A percentile compares a stretch with the other conserved stretches of the same genome.
Conservation (phyloP, 257 asterid species). For the Jacaranda copaia region DNA sequence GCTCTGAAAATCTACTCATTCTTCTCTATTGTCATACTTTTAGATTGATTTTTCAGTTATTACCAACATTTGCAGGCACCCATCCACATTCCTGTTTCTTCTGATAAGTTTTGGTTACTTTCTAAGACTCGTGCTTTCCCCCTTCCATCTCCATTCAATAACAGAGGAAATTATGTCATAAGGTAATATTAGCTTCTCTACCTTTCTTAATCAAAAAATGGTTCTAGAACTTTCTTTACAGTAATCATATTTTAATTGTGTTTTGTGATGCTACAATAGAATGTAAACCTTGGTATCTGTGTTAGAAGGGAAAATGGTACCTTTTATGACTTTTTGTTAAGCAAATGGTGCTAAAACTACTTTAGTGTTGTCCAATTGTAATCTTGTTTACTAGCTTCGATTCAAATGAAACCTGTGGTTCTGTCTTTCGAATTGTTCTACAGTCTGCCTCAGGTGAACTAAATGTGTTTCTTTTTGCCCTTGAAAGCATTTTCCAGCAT, state of each 20-base stretch:
- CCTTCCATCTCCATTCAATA: constrained; percentile 87
- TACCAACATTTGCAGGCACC: constrained; percentile 75
- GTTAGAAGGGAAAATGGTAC: too few species aligned
- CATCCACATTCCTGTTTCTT: constrained; percentile 81
- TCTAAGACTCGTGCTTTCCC: constrained; percentile 68
- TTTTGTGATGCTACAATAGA: neutral
- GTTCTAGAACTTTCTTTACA: neutral
- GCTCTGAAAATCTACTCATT: neutral
- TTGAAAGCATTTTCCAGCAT: too few species aligned
- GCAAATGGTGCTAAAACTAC: too few species aligned
- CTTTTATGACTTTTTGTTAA: too few species aligned
- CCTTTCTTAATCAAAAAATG: neutral
- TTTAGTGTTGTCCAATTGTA: too few species aligned
- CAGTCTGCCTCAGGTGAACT: too few species aligned
- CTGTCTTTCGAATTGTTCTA: too few species aligned
- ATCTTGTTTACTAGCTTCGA: too few species aligned
- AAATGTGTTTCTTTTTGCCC: too few species aligned
- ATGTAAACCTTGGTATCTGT: too few species aligned
- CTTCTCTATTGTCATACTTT: constrained; percentile 17
- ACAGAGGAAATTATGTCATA: constrained; percentile 88
- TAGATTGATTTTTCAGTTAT: constrained; percentile 16
- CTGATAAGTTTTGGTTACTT: constrained; percentile 93
- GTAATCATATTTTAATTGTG: constrained; percentile 13
- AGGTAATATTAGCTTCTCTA: constrained; percentile 57
- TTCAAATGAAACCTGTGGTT: too few species aligned